phyloP scores from a whole-genome alignment of 352 stramenopile species.

The Phytophthora citrophthora region DNA sequence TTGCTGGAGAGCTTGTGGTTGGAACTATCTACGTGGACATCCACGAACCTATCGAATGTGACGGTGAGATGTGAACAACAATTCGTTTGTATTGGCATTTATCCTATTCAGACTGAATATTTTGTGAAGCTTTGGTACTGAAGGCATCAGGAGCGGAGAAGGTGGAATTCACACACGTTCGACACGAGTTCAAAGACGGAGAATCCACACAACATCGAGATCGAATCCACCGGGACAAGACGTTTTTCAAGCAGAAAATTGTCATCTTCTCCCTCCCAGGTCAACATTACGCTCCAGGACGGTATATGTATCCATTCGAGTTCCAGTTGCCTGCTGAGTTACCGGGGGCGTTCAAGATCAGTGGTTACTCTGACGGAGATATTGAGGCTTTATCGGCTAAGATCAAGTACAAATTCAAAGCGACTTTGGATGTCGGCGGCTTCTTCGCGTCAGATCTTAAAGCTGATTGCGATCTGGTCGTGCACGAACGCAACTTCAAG shows the following conservation, averaged over 20 bases:
- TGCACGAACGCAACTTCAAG: conserved; percentile 63
- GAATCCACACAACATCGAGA: no score
- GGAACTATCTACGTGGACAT: conserved; percentile 63
- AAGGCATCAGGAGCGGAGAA: conserved; percentile 72
- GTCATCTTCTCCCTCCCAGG: conserved; percentile 52
- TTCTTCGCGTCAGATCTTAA: conserved; percentile 73
- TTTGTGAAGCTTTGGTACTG: conserved; percentile 54
- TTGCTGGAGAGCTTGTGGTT: conserved; percentile 59
- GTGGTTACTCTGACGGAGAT: conserved; percentile 44
- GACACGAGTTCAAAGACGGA: conserved; percentile 13
- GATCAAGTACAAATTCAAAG: conserved; percentile 85
- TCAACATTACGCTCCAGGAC: conserved; percentile 42
- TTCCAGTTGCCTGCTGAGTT: conserved; percentile 59
- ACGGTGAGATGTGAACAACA: conserved; percentile 34
- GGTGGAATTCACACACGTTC: conserved; percentile 53
- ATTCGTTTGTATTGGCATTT: no score
- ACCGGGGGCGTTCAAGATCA: conserved; percentile 56
- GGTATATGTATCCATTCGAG: conserved; percentile 73
- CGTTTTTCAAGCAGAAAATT: conserved; percentile 69
- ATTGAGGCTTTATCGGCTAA: conserved; percentile 1
- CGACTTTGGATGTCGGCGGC: conserved; percentile 64
- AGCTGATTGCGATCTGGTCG: conserved; percentile 54
- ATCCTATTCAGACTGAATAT: no score
- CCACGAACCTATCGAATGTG: conserved; percentile 62
- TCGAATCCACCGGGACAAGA: conserved; percentile 32